Evolutionary conservation across 768 basidiomycete genomes (phyloP), one percentile per base, ranked within the genome.

Genomic region (Calocybe cyanea): DNA sequence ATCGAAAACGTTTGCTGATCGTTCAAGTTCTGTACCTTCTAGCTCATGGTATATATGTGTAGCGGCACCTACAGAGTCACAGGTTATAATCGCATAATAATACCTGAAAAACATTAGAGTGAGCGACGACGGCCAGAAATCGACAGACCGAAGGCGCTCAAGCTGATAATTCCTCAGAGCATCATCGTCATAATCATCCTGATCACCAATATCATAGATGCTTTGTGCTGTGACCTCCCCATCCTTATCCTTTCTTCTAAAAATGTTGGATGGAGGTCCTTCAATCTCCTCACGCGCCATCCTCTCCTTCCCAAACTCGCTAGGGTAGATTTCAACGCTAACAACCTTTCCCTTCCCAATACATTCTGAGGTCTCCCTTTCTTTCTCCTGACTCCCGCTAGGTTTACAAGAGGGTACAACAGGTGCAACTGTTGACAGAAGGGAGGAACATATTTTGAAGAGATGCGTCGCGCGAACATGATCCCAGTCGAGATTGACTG

Each of bases 401-500:
- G 58, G 61, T 61, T 3, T 67, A 59, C n/a, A n/a, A n/a, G n/a
- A n/a, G n/a, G n/a, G n/a, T n/a, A 53, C 51, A 15, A 68, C 59
- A 11, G 80, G 70, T 4, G 79, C 76, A 9, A 74, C 66, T 11
- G 78, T 64, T 5, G 87, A 85, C 4, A 95, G 75, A 33, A 93
- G 77, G 2, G 94, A 97, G 14, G 89, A 81, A 66, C 90, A 91
- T 28, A 97, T 89, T 66, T 89, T 92, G 78, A 83, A 96, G 10
- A 99, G 70, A 61, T 98, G 93, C 15, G 69, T 69, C 0, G 95
- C 92, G 45, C 87, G 85, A 41, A 98, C 81, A 65, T 97, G 80
- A 63, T 98, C 96, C 96, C 96, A 99, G 66, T 99, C 96, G 41
- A 98, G 78, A 62, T 98, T 97, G 52, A 98, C 95, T 36, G 87